Evolutionary conservation across 2,329 filamentous ascomycete genomes (phyloP).

Genomic region (Aureobasidium melanogenum): DNA sequence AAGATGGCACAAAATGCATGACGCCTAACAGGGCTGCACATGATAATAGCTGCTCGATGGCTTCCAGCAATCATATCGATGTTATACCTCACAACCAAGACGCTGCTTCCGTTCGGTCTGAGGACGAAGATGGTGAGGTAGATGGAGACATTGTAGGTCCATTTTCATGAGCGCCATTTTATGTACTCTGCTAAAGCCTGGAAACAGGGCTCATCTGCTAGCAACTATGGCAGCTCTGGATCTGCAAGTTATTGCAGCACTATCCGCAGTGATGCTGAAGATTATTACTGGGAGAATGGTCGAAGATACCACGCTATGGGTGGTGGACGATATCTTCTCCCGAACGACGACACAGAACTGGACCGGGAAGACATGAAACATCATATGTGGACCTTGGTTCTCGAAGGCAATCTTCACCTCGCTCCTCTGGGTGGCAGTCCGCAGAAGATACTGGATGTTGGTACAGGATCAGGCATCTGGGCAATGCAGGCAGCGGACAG

Average conservation of each 20-base stretch:
- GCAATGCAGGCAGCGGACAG: slow-evolving; percentile 37
- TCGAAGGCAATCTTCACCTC: slow-evolving; percentile 28
- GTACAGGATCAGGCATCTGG: slow-evolving; percentile 44
- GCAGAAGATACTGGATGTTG: slow-evolving; percentile 39
- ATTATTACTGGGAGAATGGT: slow-evolving; percentile 16
- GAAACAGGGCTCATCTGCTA: not conserved
- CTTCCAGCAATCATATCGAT: not conserved
- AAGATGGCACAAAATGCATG: not conserved
- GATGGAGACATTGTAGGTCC: not conserved
- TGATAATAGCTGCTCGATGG: not conserved
- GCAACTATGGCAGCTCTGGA: not conserved
- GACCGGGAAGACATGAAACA: slow-evolving; percentile 15
- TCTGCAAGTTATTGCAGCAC: slow-evolving; percentile 10
- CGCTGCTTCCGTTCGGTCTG: not conserved
- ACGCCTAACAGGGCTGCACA: not conserved
- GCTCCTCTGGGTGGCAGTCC: slow-evolving; percentile 31
- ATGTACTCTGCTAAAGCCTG: not conserved
- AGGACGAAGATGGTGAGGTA: not conserved
- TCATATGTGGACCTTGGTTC: slow-evolving; percentile 13
- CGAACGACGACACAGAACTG: slow-evolving; percentile 13
- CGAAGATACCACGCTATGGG: slow-evolving; percentile 21
- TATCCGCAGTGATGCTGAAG: slow-evolving; percentile 10
- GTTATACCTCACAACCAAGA: not conserved
- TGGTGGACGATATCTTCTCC: slow-evolving; percentile 12
- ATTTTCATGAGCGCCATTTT: not conserved